Conservation (phyloP, 192 early-diverging fungal species). For the Backusella circina region DNA sequence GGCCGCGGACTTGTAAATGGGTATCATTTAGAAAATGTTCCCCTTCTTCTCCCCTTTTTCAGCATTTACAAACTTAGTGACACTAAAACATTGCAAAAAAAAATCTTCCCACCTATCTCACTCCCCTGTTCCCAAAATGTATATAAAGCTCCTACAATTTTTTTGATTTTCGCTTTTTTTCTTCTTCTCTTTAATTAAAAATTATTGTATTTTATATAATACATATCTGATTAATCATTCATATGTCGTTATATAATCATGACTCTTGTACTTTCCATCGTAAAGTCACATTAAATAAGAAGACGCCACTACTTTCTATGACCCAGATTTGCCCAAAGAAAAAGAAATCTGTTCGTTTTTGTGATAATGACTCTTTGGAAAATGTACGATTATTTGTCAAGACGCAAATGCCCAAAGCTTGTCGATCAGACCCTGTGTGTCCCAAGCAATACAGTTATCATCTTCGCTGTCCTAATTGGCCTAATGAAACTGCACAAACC, state of each 20-base stretch:
- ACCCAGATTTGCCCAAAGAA: neutral
- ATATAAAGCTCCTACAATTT: neutral
- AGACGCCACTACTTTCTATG: neutral
- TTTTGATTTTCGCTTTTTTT: neutral
- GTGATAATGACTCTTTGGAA: slow-evolving; percentile 10
- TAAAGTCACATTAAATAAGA: slow-evolving; percentile 8
- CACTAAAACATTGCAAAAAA: neutral
- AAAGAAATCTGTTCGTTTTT: slow-evolving; percentile 18
- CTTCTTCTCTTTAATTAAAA: neutral
- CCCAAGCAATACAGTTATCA: neutral
- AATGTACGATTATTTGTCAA: slow-evolving; percentile 11
- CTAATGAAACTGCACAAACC: neutral
- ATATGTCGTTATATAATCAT: neutral
- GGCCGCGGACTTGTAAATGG: neutral
- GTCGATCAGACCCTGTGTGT: neutral
- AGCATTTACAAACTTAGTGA: neutral
- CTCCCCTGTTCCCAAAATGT: neutral
- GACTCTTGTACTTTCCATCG: neutral
- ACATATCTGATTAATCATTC: neutral
- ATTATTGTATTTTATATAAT: neutral
- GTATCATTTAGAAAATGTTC: neutral
- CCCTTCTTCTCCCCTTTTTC: neutral
- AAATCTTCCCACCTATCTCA: neutral
- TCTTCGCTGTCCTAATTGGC: neutral
- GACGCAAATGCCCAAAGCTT: slow-evolving; percentile 13